phyloP scores from a whole-genome alignment of 495 filamentous ascomycete species.

The Daldinia concentrica region DNA sequence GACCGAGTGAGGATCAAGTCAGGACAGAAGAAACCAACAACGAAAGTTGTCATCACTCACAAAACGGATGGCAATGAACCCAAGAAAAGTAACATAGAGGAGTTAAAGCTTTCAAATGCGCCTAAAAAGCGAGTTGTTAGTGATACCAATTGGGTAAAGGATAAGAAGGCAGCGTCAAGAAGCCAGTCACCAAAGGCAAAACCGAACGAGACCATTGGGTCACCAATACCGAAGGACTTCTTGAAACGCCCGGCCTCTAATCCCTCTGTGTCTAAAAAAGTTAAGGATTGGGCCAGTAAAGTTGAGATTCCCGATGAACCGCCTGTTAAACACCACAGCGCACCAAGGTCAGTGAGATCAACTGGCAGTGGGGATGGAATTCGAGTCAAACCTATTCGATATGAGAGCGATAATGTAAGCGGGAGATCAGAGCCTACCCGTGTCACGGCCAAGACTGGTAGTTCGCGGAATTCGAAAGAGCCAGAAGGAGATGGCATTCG shows the following conservation, averaged over 20 bases:
- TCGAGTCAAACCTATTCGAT: slow-evolving; percentile 33
- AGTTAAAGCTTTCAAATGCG: slow-evolving; percentile 42
- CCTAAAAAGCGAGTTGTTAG: slow-evolving; percentile 83
- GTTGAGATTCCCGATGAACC: slow-evolving; percentile 52
- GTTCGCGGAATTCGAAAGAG: slow-evolving; percentile 32
- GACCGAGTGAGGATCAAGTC: slow-evolving; percentile 59
- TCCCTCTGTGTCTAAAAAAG: slow-evolving; percentile 59
- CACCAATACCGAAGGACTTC: slow-evolving; percentile 62
- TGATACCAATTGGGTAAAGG: slow-evolving; percentile 78
- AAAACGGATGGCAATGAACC: slow-evolving; percentile 23
- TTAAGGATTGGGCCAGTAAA: slow-evolving; percentile 61
- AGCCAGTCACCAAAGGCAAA: slow-evolving; percentile 44
- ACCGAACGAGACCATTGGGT: slow-evolving; percentile 51
- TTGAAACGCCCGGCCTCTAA: slow-evolving; percentile 58
- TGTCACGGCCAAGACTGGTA: slow-evolving; percentile 17
- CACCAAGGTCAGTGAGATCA: slow-evolving; percentile 35
- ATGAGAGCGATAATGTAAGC: slow-evolving; percentile 33
- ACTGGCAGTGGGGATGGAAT: slow-evolving; percentile 42
- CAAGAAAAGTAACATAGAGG: slow-evolving; percentile 40
- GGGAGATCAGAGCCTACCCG: slow-evolving; percentile 27
- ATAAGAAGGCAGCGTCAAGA: slow-evolving; percentile 56
- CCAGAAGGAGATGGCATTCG: slow-evolving; percentile 50
- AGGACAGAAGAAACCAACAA: slow-evolving; percentile 51
- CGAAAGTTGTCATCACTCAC: slow-evolving; percentile 27
- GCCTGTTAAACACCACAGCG: slow-evolving; percentile 18